Percentiles rank a stretch among this genome's conserved stretches.
Evolutionary conservation across 257 asterid genomes (phyloP).

Genomic region (Perilla frutescens): DNA sequence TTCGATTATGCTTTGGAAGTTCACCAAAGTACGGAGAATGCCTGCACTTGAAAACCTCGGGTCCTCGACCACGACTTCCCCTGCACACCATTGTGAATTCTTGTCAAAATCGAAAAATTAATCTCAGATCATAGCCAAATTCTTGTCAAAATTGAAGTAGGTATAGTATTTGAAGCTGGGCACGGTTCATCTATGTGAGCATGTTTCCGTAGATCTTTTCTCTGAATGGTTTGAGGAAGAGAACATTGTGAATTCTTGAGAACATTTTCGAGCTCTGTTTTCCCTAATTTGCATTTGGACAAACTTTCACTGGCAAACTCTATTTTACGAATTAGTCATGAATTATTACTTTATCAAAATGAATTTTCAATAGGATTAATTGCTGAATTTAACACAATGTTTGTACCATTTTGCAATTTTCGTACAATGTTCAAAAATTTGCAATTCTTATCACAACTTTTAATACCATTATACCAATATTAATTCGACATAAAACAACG

Average conservation of each 20-base stretch:
- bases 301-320: neutral
- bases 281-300: neutral
- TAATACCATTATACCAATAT: no score
- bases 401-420: no score
- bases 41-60: neutral
- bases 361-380: neutral
- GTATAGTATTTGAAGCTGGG: no score
- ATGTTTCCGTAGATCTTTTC: neutral
- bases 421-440: no score
- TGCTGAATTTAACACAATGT: no score
- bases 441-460: no score
- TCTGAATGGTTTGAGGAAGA: no score
- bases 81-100: neutral
- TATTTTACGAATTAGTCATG: neutral
- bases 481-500: no score
- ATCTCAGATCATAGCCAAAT: no score
- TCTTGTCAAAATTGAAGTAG: no score
- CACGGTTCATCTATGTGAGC: no score
- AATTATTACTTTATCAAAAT: neutral
- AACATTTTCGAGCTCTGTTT: neutral
- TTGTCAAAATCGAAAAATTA: neutral
- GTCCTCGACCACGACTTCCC: conserved; percentile 1
- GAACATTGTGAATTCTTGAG: neutral
- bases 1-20: neutral
- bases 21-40: neutral